Percentiles rank a stretch among this genome's conserved stretches.
These are phyloP conservation scores for Globisporangium nagaii DNA, from an alignment of 352 stramenopile species.

Conservation along the genomic window DNA sequence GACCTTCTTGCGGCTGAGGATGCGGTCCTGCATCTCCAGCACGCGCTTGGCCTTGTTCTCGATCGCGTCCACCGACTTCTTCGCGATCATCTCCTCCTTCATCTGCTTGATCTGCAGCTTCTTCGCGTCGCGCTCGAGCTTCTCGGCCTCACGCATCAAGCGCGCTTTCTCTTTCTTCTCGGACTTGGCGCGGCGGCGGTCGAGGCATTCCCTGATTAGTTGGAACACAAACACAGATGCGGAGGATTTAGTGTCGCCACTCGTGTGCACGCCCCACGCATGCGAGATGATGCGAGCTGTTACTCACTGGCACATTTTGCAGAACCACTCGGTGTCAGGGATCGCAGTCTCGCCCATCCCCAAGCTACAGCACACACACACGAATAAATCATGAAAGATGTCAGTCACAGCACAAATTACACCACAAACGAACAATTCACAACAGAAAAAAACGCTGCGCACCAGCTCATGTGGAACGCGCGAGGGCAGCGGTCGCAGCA, in stretches of 20 bases:
- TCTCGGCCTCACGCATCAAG: conserved; percentile 72
- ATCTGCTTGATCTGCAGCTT: conserved; percentile 54
- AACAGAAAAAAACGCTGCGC: conserved; percentile 5
- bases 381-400: not conserved
- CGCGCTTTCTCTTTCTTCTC: conserved; percentile 74
- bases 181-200: conserved; percentile 68
- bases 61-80: conserved; percentile 77
- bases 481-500: conserved; percentile 91
- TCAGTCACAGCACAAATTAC: conserved; percentile 1
- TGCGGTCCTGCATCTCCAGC: conserved; percentile 85
- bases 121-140: conserved; percentile 71
- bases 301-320: conserved; percentile 83
- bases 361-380: conserved; percentile 31
- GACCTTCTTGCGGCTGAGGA: conserved; percentile 83
- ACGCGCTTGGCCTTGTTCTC: conserved; percentile 81
- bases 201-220: conserved; percentile 76
- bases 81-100: conserved; percentile 65
- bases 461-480: conserved; percentile 91
- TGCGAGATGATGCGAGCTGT: no score
- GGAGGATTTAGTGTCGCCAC: no score
- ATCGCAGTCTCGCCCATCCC: conserved; percentile 74
- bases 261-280: no score
- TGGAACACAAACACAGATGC: not conserved
- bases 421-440: not conserved
- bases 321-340: conserved; percentile 83